phyloP scores from a whole-genome alignment of 2,329 filamentous ascomycete genomes.

The Pseudofabraea citricarpa region DNA sequence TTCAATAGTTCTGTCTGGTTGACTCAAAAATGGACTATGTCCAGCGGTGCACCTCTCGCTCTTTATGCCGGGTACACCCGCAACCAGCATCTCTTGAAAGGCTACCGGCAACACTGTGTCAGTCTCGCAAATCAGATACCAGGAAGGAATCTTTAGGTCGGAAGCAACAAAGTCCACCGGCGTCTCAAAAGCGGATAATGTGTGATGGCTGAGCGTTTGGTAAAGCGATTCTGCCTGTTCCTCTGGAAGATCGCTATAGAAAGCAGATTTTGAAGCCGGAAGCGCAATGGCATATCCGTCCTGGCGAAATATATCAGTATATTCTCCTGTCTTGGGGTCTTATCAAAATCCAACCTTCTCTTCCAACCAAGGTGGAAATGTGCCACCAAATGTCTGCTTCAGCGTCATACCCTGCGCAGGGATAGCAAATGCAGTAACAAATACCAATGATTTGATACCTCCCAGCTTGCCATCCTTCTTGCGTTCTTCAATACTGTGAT shows the following conservation, averaged over 20 bases:
- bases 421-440: constrained; percentile 7
- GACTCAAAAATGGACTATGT: constrained; percentile 10
- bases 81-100: constrained; percentile 4
- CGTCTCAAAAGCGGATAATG: not conserved
- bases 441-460: constrained; percentile 18
- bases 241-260: not conserved
- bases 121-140: constrained; percentile 5
- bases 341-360: not conserved
- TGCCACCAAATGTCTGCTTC: not conserved
- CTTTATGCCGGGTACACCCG: constrained; percentile 4
- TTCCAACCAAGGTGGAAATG: not conserved
- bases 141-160: constrained; percentile 2
- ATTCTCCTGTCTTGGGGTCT: no score
- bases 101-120: constrained; percentile 3
- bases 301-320: no score
- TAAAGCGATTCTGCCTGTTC: not conserved
- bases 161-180: constrained; percentile 4
- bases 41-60: not conserved
- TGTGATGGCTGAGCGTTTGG: not conserved
- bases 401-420: not conserved
- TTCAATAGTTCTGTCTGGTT: constrained; percentile 4
- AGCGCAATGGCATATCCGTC: not conserved
- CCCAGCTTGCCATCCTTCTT: constrained; percentile 31
- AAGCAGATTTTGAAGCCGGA: not conserved
- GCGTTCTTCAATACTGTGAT: constrained; percentile 29